Evolutionary conservation across 208 protist genomes (phyloP).

Genomic region (Herpetomonas samuelpessoai): DNA sequence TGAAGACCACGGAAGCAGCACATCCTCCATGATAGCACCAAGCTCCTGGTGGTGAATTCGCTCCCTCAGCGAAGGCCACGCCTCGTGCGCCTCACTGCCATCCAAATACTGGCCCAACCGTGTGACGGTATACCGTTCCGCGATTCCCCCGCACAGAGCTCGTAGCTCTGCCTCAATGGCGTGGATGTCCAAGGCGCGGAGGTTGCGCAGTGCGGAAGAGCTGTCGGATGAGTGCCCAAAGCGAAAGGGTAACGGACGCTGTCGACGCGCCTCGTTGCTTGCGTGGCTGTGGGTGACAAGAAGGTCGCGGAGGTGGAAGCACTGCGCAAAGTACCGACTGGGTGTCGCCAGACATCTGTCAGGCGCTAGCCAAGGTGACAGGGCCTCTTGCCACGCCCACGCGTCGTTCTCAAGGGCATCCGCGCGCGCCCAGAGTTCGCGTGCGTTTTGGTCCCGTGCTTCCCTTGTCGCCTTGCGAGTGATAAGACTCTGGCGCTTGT

Average conservation of each 20-base stretch:
- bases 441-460: slow-evolving; percentile 16
- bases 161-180: slow-evolving; percentile 27
- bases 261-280: too few species aligned
- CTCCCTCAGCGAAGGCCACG: slow-evolving; percentile 34
- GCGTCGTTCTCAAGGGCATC: slow-evolving; percentile 31
- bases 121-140: slow-evolving; percentile 34
- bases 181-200: slow-evolving; percentile 8
- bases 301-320: slow-evolving; percentile 10
- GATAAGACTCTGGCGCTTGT: slow-evolving; percentile 18
- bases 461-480: slow-evolving; percentile 13
- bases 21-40: slow-evolving; percentile 37
- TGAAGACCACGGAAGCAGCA: slow-evolving; percentile 35
- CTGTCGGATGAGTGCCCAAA: slow-evolving; percentile 17
- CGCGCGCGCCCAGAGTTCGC: slow-evolving; percentile 22
- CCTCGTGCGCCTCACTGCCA: slow-evolving; percentile 39
- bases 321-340: slow-evolving; percentile 2
- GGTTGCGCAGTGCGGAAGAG: background rate
- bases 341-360: background rate
- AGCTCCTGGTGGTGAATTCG: slow-evolving; percentile 40
- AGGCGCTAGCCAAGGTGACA: slow-evolving; percentile 22
- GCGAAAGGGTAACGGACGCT: slow-evolving; percentile 22
- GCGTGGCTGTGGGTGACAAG: too few species aligned
- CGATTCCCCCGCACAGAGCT: slow-evolving; percentile 32
- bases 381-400: slow-evolving; percentile 31
- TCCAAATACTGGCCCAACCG: slow-evolving; percentile 44